A percentile compares a stretch with the other conserved stretches of the same genome.
phyloP scores from a whole-genome alignment of 2,329 filamentous ascomycete species.

The Hypoxylon sp. region DNA sequence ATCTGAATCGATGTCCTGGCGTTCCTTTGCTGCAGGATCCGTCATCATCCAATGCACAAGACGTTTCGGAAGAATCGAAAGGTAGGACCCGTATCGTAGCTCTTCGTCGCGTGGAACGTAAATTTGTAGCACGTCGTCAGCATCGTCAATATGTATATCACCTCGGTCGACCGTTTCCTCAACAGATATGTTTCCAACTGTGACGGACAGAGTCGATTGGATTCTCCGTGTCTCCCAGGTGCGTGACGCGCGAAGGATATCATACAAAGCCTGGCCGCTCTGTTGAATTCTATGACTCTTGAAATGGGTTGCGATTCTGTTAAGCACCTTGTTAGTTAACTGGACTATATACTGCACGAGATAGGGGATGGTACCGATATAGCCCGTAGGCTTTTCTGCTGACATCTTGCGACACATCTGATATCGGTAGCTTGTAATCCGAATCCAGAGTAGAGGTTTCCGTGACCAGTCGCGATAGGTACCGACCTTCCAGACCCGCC shows the following conservation, averaged over 20 bases:
- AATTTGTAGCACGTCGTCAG: constrained; percentile 31
- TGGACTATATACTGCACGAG: not conserved
- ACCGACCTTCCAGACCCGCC: constrained; percentile 49
- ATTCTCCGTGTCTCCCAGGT: constrained; percentile 52
- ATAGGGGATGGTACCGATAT: constrained; percentile 45
- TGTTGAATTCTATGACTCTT: constrained; percentile 41
- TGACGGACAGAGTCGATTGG: constrained; percentile 45
- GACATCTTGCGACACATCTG: constrained; percentile 45
- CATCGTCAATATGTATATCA: constrained; percentile 35
- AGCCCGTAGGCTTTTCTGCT: constrained; percentile 49
- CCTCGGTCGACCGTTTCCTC: constrained; percentile 38
- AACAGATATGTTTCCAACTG: constrained; percentile 43
- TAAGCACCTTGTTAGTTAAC: constrained; percentile 2
- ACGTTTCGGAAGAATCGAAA: constrained; percentile 11
- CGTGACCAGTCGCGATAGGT: constrained; percentile 51
- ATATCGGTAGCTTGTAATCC: constrained; percentile 36
- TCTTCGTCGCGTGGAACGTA: constrained; percentile 50
- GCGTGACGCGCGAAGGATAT: constrained; percentile 38
- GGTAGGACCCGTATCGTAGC: constrained; percentile 4
- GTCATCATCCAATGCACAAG: constrained; percentile 32
- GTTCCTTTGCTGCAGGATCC: constrained; percentile 3
- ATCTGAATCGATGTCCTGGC: not conserved
- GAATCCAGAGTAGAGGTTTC: constrained; percentile 49
- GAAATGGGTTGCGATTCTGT: constrained; percentile 48
- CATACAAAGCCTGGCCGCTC: constrained; percentile 42